A percentile compares a stretch with the other conserved stretches of the same genome.
These are phyloP conservation scores for Adiantum capillusveneris DNA, from an alignment of 75 land plant genomes.

Conservation along the genomic window DNA sequence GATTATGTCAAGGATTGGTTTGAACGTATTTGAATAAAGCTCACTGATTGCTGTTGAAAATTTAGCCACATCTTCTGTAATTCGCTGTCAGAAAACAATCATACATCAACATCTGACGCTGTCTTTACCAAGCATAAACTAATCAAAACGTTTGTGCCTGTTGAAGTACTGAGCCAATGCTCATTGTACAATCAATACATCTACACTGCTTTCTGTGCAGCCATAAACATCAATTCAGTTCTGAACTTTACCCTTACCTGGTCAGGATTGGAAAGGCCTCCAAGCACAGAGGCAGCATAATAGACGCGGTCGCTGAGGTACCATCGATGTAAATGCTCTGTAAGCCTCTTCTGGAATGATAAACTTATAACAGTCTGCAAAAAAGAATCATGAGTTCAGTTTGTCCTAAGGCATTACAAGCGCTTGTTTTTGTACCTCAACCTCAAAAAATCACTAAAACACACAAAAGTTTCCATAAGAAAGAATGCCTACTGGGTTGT, in stretches of 20 bases:
- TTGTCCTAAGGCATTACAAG: no score
- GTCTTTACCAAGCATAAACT: background rate
- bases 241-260: constrained; percentile 16
- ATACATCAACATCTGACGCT: constrained; percentile 4
- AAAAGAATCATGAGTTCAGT: no score
- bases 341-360: constrained; percentile 27
- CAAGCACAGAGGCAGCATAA: constrained; percentile 28
- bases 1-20: constrained; percentile 35
- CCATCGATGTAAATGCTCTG: constrained; percentile 27
- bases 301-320: constrained; percentile 33
- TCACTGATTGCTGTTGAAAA: constrained; percentile 36
- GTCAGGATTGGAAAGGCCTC: constrained; percentile 38
- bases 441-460: no score
- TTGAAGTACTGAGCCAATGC: no score
- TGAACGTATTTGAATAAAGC: constrained; percentile 41
- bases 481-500: no score
- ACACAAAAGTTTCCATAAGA: no score
- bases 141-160: background rate
- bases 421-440: no score
- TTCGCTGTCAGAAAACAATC: constrained; percentile 23
- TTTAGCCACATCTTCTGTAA: constrained; percentile 36
- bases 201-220: no score
- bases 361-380: constrained; percentile 33
- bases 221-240: no score
- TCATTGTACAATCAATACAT: no score